Evolutionary conservation across 805 yeast species (phyloP).

Genomic region (Priceomyces medius): DNA sequence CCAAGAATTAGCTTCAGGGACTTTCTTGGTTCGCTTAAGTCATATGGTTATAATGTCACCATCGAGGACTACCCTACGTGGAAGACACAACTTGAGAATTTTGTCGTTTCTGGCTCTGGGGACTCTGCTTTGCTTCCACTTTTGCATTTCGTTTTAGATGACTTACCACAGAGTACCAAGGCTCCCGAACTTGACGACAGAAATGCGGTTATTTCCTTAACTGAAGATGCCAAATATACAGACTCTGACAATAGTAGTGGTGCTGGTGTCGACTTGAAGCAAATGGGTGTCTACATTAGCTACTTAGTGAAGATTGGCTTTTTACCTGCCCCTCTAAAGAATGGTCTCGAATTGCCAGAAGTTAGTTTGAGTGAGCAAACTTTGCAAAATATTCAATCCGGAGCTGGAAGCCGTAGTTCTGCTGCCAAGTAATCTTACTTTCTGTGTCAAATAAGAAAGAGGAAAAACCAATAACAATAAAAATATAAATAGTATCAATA

Average conservation of each 20-base stretch:
- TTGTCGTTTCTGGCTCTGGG: constrained; percentile 68
- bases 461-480: too few species aligned
- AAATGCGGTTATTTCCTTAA: constrained; percentile 73
- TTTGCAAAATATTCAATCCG: constrained; percentile 52
- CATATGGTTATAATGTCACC: constrained; percentile 70
- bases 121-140: constrained; percentile 91
- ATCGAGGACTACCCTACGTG: constrained; percentile 71
- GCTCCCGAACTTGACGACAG: constrained; percentile 94
- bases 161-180: constrained; percentile 84
- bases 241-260: constrained; percentile 70
- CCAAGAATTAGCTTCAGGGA: constrained; percentile 84
- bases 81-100: constrained; percentile 73
- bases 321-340: constrained; percentile 58
- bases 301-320: constrained; percentile 81
- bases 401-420: constrained; percentile 76
- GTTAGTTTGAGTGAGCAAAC: constrained; percentile 57
- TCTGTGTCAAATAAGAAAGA: not conserved
- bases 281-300: constrained; percentile 73
- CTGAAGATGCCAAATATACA: constrained; percentile 58
- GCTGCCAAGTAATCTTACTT: constrained; percentile 40
- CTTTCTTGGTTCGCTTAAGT: constrained; percentile 61
- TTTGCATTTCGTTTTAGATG: constrained; percentile 89
- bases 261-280: constrained; percentile 65
- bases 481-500: too few species aligned
- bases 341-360: constrained; percentile 53